Conservation (phyloP, 106 monocot species). For the Dioscorea dumetorum region DNA sequence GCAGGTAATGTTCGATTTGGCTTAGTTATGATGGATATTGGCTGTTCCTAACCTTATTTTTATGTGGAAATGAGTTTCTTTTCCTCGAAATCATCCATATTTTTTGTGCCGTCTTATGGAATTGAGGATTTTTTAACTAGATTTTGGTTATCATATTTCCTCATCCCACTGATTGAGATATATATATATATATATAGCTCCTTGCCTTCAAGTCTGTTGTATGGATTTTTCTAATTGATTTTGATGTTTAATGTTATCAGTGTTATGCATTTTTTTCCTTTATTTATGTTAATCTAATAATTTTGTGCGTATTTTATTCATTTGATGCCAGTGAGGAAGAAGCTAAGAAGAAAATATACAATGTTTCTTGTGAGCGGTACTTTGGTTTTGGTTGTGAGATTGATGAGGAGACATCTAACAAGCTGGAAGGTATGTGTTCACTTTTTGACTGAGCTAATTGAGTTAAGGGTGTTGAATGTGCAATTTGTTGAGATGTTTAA, state of each 20-base stretch:
- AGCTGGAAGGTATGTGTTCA: constrained; percentile 64
- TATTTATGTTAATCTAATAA: background rate
- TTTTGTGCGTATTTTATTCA: background rate
- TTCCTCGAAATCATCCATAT: no score
- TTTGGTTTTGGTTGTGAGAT: constrained; percentile 95
- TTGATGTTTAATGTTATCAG: no score
- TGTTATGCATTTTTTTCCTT: background rate
- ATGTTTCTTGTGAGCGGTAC: constrained; percentile 86
- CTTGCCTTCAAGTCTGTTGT: no score
- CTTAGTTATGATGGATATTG: background rate
- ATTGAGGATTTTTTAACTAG: no score
- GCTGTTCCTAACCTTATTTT: background rate
- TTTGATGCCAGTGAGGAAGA: constrained; percentile 58
- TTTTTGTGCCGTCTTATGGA: no score
- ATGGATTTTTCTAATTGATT: no score
- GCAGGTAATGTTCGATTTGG: constrained; percentile 26
- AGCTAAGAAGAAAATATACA: constrained; percentile 83
- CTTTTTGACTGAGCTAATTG: background rate
- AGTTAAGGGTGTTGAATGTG: background rate
- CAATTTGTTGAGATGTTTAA: no score
- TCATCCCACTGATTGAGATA: no score
- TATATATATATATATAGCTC: no score
- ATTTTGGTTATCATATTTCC: no score
- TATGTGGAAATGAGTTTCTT: background rate
- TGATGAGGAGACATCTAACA: constrained; percentile 83